phyloP scores from a whole-genome alignment of 139 green algal species.

The Coelastrella sp. region DNA sequence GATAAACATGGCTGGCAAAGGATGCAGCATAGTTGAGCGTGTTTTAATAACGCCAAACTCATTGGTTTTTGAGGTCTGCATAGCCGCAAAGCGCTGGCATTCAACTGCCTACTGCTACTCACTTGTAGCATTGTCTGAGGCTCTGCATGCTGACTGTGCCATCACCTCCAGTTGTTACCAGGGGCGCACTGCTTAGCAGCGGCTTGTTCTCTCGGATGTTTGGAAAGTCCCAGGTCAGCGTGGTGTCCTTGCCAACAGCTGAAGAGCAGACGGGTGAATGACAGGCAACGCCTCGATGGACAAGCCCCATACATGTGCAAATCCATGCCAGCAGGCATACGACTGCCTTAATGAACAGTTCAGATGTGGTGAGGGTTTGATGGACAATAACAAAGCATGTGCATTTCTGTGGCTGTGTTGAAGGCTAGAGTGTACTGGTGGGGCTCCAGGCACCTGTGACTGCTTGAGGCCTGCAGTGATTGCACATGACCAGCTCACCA shows the following conservation, averaged over 20 bases:
- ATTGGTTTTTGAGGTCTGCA: not conserved
- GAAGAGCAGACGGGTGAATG: not conserved
- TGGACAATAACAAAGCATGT: too few species aligned
- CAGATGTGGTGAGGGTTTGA: too few species aligned
- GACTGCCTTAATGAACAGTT: too few species aligned
- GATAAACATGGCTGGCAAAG: too few species aligned
- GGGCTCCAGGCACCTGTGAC: too few species aligned
- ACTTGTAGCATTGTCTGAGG: slow-evolving; percentile 40
- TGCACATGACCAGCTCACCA: not conserved
- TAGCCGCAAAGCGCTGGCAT: not conserved
- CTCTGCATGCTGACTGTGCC: slow-evolving; percentile 38
- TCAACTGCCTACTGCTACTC: not conserved
- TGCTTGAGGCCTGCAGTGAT: too few species aligned
- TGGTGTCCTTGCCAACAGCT: slow-evolving; percentile 23
- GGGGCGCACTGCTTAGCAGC: not conserved
- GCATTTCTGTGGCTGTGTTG: too few species aligned
- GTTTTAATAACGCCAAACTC: not conserved
- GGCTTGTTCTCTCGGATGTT: slow-evolving; percentile 16
- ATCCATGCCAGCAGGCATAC: too few species aligned
- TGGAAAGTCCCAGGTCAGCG: slow-evolving; percentile 38
- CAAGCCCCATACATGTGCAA: too few species aligned
- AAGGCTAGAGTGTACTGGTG: not conserved
- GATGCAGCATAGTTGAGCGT: too few species aligned
- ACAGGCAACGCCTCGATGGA: too few species aligned
- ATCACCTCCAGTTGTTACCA: slow-evolving; percentile 40